phyloP scores from a whole-genome alignment of 352 stramenopile species.

The Globisporangium megalacanthum region DNA sequence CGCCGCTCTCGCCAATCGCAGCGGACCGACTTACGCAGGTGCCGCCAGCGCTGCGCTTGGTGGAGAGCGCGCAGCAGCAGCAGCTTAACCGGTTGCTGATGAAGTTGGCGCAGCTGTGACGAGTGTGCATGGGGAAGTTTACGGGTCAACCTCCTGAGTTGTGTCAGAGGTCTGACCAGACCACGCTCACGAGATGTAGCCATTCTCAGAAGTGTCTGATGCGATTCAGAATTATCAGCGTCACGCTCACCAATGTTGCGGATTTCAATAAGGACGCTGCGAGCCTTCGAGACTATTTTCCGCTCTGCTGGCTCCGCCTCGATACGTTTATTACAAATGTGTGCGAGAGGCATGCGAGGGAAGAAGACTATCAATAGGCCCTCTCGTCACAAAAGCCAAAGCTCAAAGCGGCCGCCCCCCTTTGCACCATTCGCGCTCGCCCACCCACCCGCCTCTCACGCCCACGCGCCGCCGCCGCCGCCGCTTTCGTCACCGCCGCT shows the following conservation, averaged over 20 bases:
- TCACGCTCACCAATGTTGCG: not conserved
- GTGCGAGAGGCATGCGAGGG: not conserved
- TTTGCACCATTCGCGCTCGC: no score
- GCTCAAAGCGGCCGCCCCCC: no score
- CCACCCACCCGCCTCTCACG: no score
- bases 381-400: no score
- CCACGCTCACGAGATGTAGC: not conserved
- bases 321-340: not conserved
- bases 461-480: no score
- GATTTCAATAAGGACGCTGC: not conserved
- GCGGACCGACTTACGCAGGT: not conserved
- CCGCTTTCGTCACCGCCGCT: not conserved
- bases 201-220: not conserved
- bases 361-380: not conserved
- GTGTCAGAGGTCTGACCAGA: no score
- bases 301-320: not conserved
- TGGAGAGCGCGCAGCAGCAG: constrained; percentile 43
- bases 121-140: no score
- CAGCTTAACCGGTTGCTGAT: constrained; percentile 36
- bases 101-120: constrained; percentile 36
- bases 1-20: not conserved
- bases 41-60: constrained; percentile 17
- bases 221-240: not conserved
- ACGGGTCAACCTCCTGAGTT: no score
- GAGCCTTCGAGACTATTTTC: not conserved